Evolutionary conservation across 2,329 filamentous ascomycete genomes (phyloP).

Genomic region (Rutstroemia sp.): DNA sequence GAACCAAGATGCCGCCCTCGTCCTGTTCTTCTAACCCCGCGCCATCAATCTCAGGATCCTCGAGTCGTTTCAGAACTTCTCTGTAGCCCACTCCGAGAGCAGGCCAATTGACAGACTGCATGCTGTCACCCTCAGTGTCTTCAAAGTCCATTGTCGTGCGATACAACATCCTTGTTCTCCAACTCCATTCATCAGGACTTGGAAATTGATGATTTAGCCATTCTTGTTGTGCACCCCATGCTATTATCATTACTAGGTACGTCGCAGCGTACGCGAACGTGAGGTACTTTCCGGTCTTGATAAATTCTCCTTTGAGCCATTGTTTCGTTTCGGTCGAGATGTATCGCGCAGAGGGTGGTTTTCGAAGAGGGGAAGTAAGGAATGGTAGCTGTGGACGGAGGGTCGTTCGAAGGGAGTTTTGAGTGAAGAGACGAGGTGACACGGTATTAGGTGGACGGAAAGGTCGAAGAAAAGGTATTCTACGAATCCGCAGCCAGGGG

Average conservation of each 20-base stretch:
- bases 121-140: conserved; percentile 12
- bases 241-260: conserved; percentile 51
- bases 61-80: conserved; percentile 56
- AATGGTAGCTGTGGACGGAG: conserved; percentile 58
- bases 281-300: conserved; percentile 61
- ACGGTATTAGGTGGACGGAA: conserved; percentile 29
- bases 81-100: conserved; percentile 53
- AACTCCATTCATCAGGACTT: conserved; percentile 76
- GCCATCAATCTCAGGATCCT: conserved; percentile 63
- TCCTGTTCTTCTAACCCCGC: conserved; percentile 47
- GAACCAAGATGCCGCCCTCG: conserved; percentile 45
- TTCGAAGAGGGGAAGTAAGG: conserved; percentile 38
- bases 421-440: conserved; percentile 46
- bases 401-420: conserved; percentile 31
- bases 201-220: conserved; percentile 67
- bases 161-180: conserved; percentile 59
- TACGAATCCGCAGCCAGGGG: conserved; percentile 30
- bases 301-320: conserved; percentile 64
- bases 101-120: conserved; percentile 51
- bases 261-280: conserved; percentile 58
- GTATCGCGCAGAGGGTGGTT: conserved; percentile 48
- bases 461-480: conserved; percentile 35
- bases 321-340: conserved; percentile 71
- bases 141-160: conserved; percentile 41
- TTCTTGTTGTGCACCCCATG: conserved; percentile 65